Evolutionary conservation across 2,329 filamentous ascomycete species (phyloP).

Genomic region (Laburnicola sp.): DNA sequence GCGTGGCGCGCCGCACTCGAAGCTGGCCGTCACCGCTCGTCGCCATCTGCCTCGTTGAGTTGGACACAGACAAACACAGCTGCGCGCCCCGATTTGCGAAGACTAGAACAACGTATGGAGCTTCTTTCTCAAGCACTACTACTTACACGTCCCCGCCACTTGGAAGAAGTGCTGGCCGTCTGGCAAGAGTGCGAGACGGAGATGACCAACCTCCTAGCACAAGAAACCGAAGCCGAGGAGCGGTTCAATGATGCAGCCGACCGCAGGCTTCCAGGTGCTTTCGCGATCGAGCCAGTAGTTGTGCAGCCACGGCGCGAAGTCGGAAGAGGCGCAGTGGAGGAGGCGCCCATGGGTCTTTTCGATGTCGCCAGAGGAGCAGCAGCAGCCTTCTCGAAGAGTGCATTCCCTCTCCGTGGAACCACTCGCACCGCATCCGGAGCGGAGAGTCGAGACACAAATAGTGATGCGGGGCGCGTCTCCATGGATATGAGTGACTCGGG

Average conservation of each 20-base stretch:
- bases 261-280: conserved; percentile 54
- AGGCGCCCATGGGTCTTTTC: conserved; percentile 58
- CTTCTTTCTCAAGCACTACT: conserved; percentile 75
- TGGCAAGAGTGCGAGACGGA: conserved; percentile 81
- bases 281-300: conserved; percentile 40
- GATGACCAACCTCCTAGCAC: conserved; percentile 65
- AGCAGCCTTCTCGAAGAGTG: conserved; percentile 51
- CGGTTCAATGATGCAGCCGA: conserved; percentile 71
- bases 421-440: conserved; percentile 16
- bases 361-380: conserved; percentile 56
- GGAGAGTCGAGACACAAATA: conserved; percentile 2
- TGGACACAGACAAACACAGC: conserved; percentile 49
- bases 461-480: conserved; percentile 27
- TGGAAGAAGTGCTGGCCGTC: conserved; percentile 74
- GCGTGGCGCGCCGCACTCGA: conserved; percentile 79
- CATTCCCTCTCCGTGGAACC: conserved; percentile 48
- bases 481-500: conserved; percentile 44
- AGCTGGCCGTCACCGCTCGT: conserved; percentile 70
- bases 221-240: conserved; percentile 69
- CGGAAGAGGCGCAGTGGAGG: conserved; percentile 48
- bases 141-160: conserved; percentile 68
- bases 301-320: conserved; percentile 49
- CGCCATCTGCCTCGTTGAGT: conserved; percentile 44
- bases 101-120: conserved; percentile 79
- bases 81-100: conserved; percentile 60